Evolutionary conservation across 2,329 filamentous ascomycete species (phyloP).

Genomic region (Rhynchosporium secalis): DNA sequence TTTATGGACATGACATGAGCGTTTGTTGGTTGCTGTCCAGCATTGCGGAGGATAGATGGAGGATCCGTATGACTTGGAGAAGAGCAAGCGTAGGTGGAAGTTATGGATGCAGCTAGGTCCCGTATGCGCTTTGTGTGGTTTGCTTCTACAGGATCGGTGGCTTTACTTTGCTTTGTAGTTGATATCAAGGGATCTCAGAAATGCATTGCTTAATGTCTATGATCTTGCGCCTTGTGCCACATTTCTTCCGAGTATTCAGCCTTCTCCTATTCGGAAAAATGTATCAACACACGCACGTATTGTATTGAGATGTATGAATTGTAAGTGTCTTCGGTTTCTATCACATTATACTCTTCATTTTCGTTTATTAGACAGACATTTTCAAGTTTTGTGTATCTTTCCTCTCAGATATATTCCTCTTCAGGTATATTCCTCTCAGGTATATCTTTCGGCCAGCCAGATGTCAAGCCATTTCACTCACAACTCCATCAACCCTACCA

Average conservation of each 20-base stretch:
- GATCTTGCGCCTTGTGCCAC: not conserved
- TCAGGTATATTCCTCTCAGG: too few species aligned
- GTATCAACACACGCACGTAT: too few species aligned
- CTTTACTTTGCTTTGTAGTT: slow-evolving; percentile 29
- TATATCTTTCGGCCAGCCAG: too few species aligned
- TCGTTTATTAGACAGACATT: too few species aligned
- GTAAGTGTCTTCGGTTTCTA: too few species aligned
- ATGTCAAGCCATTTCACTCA: too few species aligned
- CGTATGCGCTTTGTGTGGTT: slow-evolving; percentile 30
- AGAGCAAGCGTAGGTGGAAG: slow-evolving; percentile 7
- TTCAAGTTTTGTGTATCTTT: too few species aligned
- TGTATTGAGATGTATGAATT: too few species aligned
- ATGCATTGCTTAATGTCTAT: slow-evolving; percentile 13
- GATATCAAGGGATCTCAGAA: slow-evolving; percentile 31
- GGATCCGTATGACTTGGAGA: slow-evolving; percentile 22
- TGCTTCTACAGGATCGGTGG: slow-evolving; percentile 8
- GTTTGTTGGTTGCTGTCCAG: slow-evolving; percentile 31
- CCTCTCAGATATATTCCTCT: too few species aligned
- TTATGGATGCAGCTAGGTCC: slow-evolving; percentile 32
- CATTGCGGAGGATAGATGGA: slow-evolving; percentile 26
- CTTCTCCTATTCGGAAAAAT: not conserved
- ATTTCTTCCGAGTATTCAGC: not conserved
- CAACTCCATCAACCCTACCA: too few species aligned
- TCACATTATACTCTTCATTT: too few species aligned
- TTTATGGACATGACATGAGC: slow-evolving; percentile 7